Evolutionary conservation across 2,329 filamentous ascomycete species (phyloP), one percentile per base, ranked within the genome.

Genomic region (Westerdykella ornata): DNA sequence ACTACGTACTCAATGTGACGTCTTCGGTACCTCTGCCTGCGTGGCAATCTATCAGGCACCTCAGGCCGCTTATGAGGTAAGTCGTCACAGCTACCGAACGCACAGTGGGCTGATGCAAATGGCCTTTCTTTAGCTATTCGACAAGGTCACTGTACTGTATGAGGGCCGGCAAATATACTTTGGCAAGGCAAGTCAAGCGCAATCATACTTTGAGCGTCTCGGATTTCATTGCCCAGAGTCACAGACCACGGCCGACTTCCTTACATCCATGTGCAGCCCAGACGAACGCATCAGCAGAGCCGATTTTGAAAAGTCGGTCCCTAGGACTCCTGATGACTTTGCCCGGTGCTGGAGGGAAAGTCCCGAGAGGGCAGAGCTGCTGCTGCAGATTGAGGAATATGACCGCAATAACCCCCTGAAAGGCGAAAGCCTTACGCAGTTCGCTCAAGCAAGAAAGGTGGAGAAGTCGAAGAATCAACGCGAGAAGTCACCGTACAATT

Each of bases 141-240:
- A 84, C 60, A 84, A 84, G 54, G 81, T 77, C 0, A 73, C 80
- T 0, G 81, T 90, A 0, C 68, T 89, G 0, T 88, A 89, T 54
- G 82, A 88, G 56, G 86, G 85, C 1, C 75, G 81, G 0, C 77
- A 89, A 56, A 89, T 89, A 47, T 90, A 80, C 67, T 89, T 82
- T 48, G 86, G 85, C 0, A 75, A 77, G 0, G 70, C 76, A 0
- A 68, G 73, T 6, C 66, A 76, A 9, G 85, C 84, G 1, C 81
- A 77, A 52, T 62, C 70, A 15, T 88, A 86, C 57, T 88, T 89
- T 47, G 68, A 80, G 31, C 65, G 74, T 8, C 68, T 88, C 5
- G 85, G 85, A 0, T 89, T 88, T 50, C 71, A 77, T 13, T 84
- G 82, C 51, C 82, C 83, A 0, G 72, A 77, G 12, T 50, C 82